Base-by-base conservation (phyloP, 2,329 filamentous ascomycete genomes). In the Thyridium curvatum region DNA sequence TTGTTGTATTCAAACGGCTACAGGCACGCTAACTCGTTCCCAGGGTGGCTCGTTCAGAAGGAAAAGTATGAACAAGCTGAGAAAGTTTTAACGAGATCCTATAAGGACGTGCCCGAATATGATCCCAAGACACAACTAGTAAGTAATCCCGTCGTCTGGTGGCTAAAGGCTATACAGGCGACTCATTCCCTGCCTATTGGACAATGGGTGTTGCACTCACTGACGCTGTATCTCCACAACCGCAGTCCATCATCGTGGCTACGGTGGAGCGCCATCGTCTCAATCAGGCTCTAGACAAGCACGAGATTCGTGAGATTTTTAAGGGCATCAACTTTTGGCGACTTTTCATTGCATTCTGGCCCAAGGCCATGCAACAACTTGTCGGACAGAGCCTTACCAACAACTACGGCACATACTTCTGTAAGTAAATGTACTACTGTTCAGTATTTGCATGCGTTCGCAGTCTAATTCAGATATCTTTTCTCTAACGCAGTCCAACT, bases 301-400 rank as follows among this genome's bases (percentile, higher is more conserved):
- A 29, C 32, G 21, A 41, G 31, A 33, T 35, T 17, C 15, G 30
- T 3, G 36, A 38, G 36, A 38, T 61, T 1, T 62, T 63, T 44
- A 48, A 50, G 14, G 60, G 60, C 8, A 53, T 50, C 9, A 60
- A 62, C 36, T 41, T 54, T 4, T 41, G 59, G 29, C 53, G 59
- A 12, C 58, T 59, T 33, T 30, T 60, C 6, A 59, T 60, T 31
- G 56, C 60, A 1, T 47, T 49, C 13, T 62, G 59, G 60, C 58
- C 59, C 1, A 61, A 61, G 36, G 50, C 60, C 28, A 51, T 53
- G 2, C 59, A 63, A 39, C 59, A 62, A 33, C 52, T 62, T 38
- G 58, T 61, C 10, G 59, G 60, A 1, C 38, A 61, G 17, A 49
- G 52, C 2, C 49, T 63, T 8, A 61, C 62, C 42, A 59, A 58